Evolutionary conservation across 371 early-diverging fungal genomes (phyloP).

Genomic region (Nematocida ausubeli): DNA sequence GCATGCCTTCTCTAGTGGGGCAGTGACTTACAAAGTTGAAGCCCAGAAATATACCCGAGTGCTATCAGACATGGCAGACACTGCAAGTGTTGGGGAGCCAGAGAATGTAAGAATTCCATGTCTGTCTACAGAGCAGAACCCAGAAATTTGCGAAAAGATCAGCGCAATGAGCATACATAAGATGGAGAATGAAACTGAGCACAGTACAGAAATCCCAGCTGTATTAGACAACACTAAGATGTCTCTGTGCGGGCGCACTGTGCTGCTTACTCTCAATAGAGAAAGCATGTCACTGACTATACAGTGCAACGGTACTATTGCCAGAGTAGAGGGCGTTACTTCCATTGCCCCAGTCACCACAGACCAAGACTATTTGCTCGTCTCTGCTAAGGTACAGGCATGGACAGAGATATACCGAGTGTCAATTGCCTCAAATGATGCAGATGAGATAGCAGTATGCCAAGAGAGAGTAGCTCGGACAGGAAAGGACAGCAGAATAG

Average conservation of each 20-base stretch:
- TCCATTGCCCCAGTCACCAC: not conserved
- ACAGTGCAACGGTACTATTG: not conserved
- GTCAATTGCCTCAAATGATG: not conserved
- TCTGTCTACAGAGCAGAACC: not conserved
- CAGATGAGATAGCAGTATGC: not conserved
- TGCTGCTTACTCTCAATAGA: not conserved
- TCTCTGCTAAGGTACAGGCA: not conserved
- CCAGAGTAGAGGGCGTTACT: not conserved
- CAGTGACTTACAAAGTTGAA: not conserved
- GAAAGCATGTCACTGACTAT: not conserved
- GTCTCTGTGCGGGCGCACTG: not conserved
- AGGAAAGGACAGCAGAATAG: slow-evolving; percentile 23
- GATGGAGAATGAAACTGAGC: not conserved
- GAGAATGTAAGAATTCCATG: not conserved
- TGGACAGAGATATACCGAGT: slow-evolving; percentile 27
- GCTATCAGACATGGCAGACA: not conserved
- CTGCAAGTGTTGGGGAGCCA: not conserved
- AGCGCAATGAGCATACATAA: not conserved
- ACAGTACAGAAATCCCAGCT: slow-evolving; percentile 2
- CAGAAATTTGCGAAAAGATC: not conserved
- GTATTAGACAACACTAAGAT: not conserved
- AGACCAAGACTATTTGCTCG: not conserved
- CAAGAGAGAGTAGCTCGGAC: slow-evolving; percentile 5
- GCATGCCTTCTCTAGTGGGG: not conserved
- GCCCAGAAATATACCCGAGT: not conserved